phyloP scores from a whole-genome alignment of 2,329 filamentous ascomycete species.

The Metarhizium rileyi region DNA sequence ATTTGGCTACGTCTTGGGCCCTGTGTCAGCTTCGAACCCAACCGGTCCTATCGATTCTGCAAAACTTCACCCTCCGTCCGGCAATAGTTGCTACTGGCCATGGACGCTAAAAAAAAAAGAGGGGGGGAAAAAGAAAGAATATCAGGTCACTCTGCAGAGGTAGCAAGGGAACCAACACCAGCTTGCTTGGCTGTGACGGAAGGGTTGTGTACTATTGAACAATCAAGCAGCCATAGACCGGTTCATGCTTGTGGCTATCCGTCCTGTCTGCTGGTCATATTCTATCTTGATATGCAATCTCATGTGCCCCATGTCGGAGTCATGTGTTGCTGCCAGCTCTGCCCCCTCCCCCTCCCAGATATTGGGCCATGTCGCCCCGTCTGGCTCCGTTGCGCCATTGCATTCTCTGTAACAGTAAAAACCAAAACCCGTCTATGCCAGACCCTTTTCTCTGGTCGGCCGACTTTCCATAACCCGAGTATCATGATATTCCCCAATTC shows the following conservation, averaged over 20 bases:
- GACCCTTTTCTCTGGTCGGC: slow-evolving; percentile 2
- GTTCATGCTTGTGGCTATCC: slow-evolving; percentile 5
- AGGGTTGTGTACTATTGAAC: slow-evolving; percentile 5
- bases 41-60: not conserved
- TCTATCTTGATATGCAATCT: slow-evolving; percentile 6
- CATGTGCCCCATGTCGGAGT: not conserved
- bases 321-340: not conserved
- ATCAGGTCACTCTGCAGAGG: not conserved
- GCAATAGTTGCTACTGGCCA: not conserved
- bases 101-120: no score
- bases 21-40: not conserved
- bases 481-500: slow-evolving; percentile 20
- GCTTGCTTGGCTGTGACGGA: not conserved
- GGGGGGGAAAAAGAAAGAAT: no score
- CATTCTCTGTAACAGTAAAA: slow-evolving; percentile 3
- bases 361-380: not conserved
- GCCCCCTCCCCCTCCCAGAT: not conserved
- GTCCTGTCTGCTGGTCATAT: slow-evolving; percentile 1
- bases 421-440: slow-evolving; percentile 9
- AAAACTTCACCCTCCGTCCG: not conserved
- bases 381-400: not conserved
- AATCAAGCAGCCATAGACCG: slow-evolving; percentile 4
- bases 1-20: not conserved
- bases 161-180: not conserved
- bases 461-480: slow-evolving; percentile 19